These are phyloP conservation scores for Pseudoperonospora humuli DNA, from an alignment of 352 stramenopile species.

Conservation along the genomic window DNA sequence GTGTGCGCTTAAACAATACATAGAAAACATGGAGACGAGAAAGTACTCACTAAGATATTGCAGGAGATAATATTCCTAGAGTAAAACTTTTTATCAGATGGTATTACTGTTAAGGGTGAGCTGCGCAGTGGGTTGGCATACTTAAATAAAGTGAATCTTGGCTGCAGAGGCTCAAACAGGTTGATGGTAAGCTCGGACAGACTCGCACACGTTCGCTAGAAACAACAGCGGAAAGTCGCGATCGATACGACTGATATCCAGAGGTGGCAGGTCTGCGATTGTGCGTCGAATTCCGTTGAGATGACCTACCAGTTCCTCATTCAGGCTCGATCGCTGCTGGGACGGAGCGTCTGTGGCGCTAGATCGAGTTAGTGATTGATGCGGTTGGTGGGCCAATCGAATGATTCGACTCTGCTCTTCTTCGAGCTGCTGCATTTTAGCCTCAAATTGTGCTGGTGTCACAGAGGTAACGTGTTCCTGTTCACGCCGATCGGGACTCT, in stretches of 20 bases:
- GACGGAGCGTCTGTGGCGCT: background rate
- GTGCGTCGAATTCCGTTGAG: constrained; percentile 3
- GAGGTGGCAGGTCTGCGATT: background rate
- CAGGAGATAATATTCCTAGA: no score
- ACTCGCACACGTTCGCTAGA: constrained; percentile 29
- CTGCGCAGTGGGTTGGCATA: no score
- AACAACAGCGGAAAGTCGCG: constrained; percentile 24
- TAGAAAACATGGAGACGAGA: no score
- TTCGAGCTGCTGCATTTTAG: constrained; percentile 20
- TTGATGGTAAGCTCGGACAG: constrained; percentile 10
- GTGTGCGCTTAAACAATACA: no score
- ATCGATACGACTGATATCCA: constrained; percentile 13
- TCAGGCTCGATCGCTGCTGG: background rate
- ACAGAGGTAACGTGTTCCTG: background rate
- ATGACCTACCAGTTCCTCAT: constrained; percentile 2
- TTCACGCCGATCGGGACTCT: background rate
- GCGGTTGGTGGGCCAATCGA: constrained; percentile 8
- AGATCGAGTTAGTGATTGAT: background rate
- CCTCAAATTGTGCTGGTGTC: constrained; percentile 2
- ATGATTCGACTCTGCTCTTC: constrained; percentile 29
- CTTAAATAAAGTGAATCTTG: no score
- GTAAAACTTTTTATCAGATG: no score
- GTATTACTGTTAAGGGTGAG: no score
- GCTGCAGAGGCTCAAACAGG: background rate
- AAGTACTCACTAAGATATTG: no score